Conservation (phyloP, 2,329 filamentous ascomycete species). For the Venturia effusa region DNA sequence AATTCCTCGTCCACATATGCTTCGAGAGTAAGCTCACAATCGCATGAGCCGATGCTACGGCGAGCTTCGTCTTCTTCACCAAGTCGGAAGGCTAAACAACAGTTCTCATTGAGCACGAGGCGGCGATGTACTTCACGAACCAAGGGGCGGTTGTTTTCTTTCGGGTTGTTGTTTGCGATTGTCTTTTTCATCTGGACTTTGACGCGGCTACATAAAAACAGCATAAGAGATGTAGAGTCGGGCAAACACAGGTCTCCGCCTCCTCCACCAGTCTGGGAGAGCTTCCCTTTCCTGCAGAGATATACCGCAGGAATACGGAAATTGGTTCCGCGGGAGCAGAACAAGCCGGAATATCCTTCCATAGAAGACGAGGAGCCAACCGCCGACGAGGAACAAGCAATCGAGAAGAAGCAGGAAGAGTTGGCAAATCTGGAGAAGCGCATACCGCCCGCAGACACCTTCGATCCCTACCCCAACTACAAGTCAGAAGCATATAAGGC, state of each 20-base stretch:
- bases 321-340: constrained; percentile 53
- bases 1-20: constrained; percentile 37
- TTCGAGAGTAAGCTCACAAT: constrained; percentile 40
- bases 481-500: constrained; percentile 38
- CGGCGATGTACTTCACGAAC: constrained; percentile 28
- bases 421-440: constrained; percentile 20
- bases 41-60: constrained; percentile 29
- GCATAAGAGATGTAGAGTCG: constrained; percentile 47
- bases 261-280: constrained; percentile 70
- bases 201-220: constrained; percentile 60
- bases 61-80: constrained; percentile 23
- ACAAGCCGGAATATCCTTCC: constrained; percentile 71
- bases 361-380: constrained; percentile 47
- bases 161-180: constrained; percentile 57
- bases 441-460: constrained; percentile 30
- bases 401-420: constrained; percentile 26
- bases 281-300: constrained; percentile 71
- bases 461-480: constrained; percentile 47
- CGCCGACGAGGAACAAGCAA: constrained; percentile 27
- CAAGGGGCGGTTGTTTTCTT: constrained; percentile 65
- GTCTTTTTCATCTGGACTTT: constrained; percentile 68
- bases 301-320: constrained; percentile 83
- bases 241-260: constrained; percentile 49
- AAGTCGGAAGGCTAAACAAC: constrained; percentile 13
- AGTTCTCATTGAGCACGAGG: background rate